These are phyloP conservation scores for Leccinellum luteum DNA, from an alignment of 768 basidiomycete genomes.

Conservation along the genomic window DNA sequence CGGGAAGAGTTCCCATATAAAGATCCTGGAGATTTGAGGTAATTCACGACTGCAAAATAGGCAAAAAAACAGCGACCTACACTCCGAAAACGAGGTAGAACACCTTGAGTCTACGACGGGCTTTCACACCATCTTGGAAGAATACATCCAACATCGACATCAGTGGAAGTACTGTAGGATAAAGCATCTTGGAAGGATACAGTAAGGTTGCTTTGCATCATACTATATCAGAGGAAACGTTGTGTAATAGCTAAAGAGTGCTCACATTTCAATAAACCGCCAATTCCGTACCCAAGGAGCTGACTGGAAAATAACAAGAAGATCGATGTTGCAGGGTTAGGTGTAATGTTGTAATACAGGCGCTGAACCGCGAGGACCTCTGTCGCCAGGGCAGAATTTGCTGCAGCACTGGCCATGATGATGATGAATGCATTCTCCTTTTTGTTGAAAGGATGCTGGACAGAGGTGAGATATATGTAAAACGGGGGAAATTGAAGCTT, in stretches of 20 bases:
- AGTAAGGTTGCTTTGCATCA: constrained; percentile 27
- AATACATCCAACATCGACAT: constrained; percentile 33
- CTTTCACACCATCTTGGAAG: constrained; percentile 39
- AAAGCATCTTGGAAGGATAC: constrained; percentile 46
- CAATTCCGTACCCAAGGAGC: constrained; percentile 52
- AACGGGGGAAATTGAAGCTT: background rate
- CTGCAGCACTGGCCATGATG: constrained; percentile 55
- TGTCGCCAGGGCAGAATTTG: constrained; percentile 51
- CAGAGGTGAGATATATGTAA: background rate
- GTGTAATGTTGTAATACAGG: constrained; percentile 50
- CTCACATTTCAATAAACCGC: constrained; percentile 49
- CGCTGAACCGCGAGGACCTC: constrained; percentile 55
- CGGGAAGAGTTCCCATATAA: constrained; percentile 28
- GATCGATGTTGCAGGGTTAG: constrained; percentile 44
- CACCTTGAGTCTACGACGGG: constrained; percentile 39
- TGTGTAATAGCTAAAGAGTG: background rate
- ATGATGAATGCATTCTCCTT: constrained; percentile 59
- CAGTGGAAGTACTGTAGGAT: constrained; percentile 32
- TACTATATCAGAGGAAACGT: background rate
- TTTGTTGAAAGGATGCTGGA: constrained; percentile 58
- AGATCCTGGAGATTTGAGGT: constrained; percentile 29
- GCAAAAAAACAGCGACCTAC: constrained; percentile 33
- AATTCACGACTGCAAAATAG: background rate
- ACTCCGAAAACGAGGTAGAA: constrained; percentile 24
- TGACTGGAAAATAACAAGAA: constrained; percentile 39